Evolutionary conservation across 225 moss, liverwort and hornwort genomes (phyloP), one percentile per base, ranked within the genome.

Genomic region (Bryoerythrophyllum caledonicum): DNA sequence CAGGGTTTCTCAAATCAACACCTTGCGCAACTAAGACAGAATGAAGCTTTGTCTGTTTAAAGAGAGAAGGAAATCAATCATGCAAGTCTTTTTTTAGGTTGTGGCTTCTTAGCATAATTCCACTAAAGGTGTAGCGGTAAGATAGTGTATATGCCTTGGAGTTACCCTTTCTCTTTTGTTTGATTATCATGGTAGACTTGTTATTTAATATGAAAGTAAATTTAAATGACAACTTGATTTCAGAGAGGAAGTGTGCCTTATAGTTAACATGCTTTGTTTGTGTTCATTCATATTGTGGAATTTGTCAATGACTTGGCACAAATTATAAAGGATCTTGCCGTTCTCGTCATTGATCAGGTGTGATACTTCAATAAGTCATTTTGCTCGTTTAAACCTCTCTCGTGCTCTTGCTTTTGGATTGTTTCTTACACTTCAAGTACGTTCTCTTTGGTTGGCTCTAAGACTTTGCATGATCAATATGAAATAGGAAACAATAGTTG

Each of bases 301-400:
- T 97, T 94, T 80, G 97, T 97, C 62, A 90, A 97, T 77, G 94
- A 97, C 81, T 83, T 97, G 82, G 97, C 97, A 72, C 97, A 97
- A 84, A 94, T 97, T 49, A 97, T 97, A 94, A 97, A 97, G 80
- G 97, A 97, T 71, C 93, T 97, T 71, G 93, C 97, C 49, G 91
- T 94, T 76, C 88, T 97, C 76, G 97, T 97, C 78, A 97, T 97
- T 82, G 97, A 97, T 87, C 97, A 97, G 94, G 97, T 94, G 58
- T 80, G 80, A 62, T 15, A 16, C 49, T 32, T 8, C 41, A 60
- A 26, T 52, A 43, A 66, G 10, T 55, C 21, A 38, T 46, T 72
- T 66, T 27, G 23, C 28, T 20, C 38, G 4, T 57, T 55, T 16
- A 44, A 32, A 26, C 44, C 0, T 34, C 10, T 43, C 43, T 2